Evolutionary conservation across 495 filamentous ascomycete genomes (phyloP).

Genomic region (Penicillium turbatum): DNA sequence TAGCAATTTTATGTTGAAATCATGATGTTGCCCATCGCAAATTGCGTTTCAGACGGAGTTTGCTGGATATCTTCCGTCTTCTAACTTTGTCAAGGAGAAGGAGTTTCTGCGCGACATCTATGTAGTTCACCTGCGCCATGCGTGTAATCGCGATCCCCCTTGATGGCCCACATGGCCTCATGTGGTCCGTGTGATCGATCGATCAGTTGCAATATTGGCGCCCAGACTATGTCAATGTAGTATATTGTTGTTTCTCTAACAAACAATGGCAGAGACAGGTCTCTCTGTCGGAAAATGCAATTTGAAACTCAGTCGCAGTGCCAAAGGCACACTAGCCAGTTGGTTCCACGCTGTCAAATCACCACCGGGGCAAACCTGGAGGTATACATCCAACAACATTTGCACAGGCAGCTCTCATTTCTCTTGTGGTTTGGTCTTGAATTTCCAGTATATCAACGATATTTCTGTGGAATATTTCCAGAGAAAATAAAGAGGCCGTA

Average conservation of each 20-base stretch:
- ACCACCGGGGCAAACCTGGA: too few relatives aligned
- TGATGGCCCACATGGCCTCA: slow-evolving; percentile 12
- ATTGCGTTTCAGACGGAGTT: neutral
- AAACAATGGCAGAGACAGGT: too few relatives aligned
- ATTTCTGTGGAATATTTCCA: too few relatives aligned
- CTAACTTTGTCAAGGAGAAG: slow-evolving; percentile 2
- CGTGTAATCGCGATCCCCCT: slow-evolving; percentile 1
- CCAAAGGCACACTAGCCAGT: too few relatives aligned
- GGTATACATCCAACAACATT: too few relatives aligned
- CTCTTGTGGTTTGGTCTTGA: too few relatives aligned
- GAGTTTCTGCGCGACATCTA: slow-evolving; percentile 4
- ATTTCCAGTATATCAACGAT: too few relatives aligned
- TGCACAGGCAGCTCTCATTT: too few relatives aligned
- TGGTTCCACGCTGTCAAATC: too few relatives aligned
- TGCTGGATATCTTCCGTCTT: neutral
- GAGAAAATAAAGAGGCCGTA: too few relatives aligned
- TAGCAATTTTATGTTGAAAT: neutral
- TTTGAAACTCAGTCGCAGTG: too few relatives aligned
- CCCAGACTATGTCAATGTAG: neutral
- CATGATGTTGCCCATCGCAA: neutral
- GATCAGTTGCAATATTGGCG: neutral
- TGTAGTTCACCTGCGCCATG: slow-evolving; percentile 2
- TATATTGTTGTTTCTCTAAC: neutral
- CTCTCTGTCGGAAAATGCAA: too few relatives aligned
- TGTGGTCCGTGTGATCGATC: neutral